These are phyloP conservation scores for Bipolaris sorokiniana DNA, from an alignment of 2,329 filamentous ascomycete genomes.

Conservation along the genomic window DNA sequence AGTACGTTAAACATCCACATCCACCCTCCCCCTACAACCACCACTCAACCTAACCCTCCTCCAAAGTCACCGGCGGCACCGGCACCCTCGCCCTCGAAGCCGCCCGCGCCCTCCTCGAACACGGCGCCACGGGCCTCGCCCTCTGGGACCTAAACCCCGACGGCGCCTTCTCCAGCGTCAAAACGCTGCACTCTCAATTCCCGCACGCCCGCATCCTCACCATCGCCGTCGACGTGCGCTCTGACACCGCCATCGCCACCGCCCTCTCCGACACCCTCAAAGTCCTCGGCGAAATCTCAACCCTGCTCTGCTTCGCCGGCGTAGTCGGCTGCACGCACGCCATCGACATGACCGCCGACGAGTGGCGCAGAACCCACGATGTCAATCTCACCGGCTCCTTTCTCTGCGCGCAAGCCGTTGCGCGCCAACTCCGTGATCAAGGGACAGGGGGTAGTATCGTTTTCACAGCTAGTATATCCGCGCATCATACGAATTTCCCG, in stretches of 20 bases:
- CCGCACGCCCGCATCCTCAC: slow-evolving; percentile 60
- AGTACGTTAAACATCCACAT: slow-evolving; percentile 48
- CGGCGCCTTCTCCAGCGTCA: slow-evolving; percentile 52
- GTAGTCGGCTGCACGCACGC: slow-evolving; percentile 69
- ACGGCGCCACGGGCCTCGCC: slow-evolving; percentile 65
- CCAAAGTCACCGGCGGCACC: slow-evolving; percentile 67
- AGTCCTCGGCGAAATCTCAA: slow-evolving; percentile 60
- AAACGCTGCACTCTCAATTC: slow-evolving; percentile 60
- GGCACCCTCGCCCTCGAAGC: slow-evolving; percentile 67
- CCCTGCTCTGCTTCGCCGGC: slow-evolving; percentile 70
- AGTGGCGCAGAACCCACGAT: slow-evolving; percentile 70
- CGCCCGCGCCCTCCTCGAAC: slow-evolving; percentile 69
- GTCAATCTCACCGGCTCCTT: slow-evolving; percentile 76
- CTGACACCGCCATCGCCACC: slow-evolving; percentile 55
- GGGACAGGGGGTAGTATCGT: slow-evolving; percentile 66
- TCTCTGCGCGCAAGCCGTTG: slow-evolving; percentile 70
- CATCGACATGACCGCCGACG: slow-evolving; percentile 62
- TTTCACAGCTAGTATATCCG: slow-evolving; percentile 72
- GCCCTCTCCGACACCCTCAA: slow-evolving; percentile 47
- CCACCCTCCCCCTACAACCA: slow-evolving; percentile 16
- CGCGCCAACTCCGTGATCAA: slow-evolving; percentile 49
- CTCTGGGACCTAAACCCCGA: slow-evolving; percentile 65
- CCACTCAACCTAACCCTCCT: background rate
- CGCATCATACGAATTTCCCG: slow-evolving; percentile 71
- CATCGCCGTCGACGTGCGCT: slow-evolving; percentile 65